Evolutionary conservation across 2,329 filamentous ascomycete species (phyloP), one percentile per base, ranked within the genome.

Genomic region (Colletotrichum tanaceti): DNA sequence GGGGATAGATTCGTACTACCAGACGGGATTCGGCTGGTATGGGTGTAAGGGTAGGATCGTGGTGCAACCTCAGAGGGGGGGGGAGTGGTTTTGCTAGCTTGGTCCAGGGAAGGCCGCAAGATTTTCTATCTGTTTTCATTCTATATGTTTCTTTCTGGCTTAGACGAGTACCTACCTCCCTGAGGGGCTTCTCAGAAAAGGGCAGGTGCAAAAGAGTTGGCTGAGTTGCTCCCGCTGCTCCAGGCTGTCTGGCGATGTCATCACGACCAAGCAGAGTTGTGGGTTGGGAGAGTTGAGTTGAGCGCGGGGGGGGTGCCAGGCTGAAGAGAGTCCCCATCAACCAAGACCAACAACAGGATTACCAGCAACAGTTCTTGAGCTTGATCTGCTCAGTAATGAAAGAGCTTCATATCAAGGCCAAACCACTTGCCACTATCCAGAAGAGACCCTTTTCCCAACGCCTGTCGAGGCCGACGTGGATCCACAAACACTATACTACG

Each of bases 1-100:
- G 18, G 28, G 39, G 7, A 10, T 32, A 7, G 28, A 5, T 28
- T 28, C 28, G 28, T 28, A 28, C 5, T 7, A 28, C 28, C 28
- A 28, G 28, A 28, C 28, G 28, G 28, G 28, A 3, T 11, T 38
- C 24, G 50, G 32, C 9, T 54, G 35, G n/a, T 39, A 9, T 54
- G 35, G n/a, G 16, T 20, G 52, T 10, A 24, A 44, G n/a, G 54
- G 39, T 28, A 24, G 54, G 20, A 49, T 58, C 43, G n/a, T 49
- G 43, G 57, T 49, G 38, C 47, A 28, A n/a, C 4, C 14, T n/a
- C 57, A 47, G 43, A n/a, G 55, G 53, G 44, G n/a, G 43, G 44
- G n/a, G 53, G 44, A 20, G 43, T 35, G n/a, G 43, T 28, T 32
- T 49, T 49, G 32, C 20, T 49, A 18, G 44, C 16, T 24, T 59